Evolutionary conservation across 495 filamentous ascomycete species (phyloP), one percentile per base, ranked within the genome.

Genomic region (Penicillium canescens): DNA sequence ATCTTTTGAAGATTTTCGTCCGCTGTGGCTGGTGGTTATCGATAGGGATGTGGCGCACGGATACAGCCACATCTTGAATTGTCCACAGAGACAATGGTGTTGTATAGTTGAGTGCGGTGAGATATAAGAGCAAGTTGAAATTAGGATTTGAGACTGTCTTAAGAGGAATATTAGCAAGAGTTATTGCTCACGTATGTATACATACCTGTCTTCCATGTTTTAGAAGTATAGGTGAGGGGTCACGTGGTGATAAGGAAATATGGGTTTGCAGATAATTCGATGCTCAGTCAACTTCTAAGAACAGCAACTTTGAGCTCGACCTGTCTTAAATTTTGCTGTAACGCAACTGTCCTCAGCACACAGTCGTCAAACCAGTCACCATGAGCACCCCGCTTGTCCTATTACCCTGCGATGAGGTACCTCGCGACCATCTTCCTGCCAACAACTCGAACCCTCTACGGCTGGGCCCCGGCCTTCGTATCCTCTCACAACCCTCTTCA

Each of bases 351-450:
- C 16, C 1, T 12, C 35, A 50, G n/a, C 18, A 50, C 9, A 50
- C 24, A 20, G 34, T 9, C 21, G 23, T 8, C 12, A 1, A 40
- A 21, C 31, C 13, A 3, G 12, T 9, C 51, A 62, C 33, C 46
- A 77, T 77, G 73, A 60, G 68, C 69, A 71, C 80, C 23, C 74
- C 80, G 11, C 66, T 79, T 54, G 75, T 78, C 23, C 60, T 92
- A 39, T 81, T 98, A 34, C 94, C 94, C 0, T 92, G 95, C 49
- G 91, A 98, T 55, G 65, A 74, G 39, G 78, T 96, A 46, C 78
- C 88, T 8, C 67, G 74, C 9, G 68, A 71, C 41, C 48, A 72
- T 33, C 80, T 92, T 12, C 85, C 85, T 8, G 65, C 90, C 2
- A 76, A 77, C 33, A 84, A 84, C 56, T 78, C 82, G 57, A 77